These are phyloP conservation scores for Arctium minus DNA, from an alignment of 129 eudicot genomes.

Conservation along the genomic window DNA sequence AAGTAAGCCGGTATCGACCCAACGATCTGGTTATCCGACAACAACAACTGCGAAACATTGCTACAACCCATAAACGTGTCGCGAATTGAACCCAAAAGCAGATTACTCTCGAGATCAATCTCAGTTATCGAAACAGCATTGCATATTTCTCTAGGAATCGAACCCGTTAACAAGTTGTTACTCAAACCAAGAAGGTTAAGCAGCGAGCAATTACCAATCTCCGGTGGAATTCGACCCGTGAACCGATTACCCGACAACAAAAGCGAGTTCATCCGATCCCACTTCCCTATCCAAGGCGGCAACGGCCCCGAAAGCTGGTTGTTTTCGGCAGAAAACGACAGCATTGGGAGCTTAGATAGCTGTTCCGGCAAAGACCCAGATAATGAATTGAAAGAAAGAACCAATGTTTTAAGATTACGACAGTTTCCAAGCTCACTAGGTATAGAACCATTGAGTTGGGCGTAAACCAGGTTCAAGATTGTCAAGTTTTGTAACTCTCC, in stretches of 20 bases:
- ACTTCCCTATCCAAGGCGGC: constrained; percentile 60
- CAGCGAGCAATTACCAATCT: constrained; percentile 60
- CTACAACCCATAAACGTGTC: constrained; percentile 49
- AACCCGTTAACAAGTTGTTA: constrained; percentile 55
- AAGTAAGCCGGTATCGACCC: constrained; percentile 59
- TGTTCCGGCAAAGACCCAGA: constrained; percentile 56
- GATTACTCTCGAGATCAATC: constrained; percentile 55
- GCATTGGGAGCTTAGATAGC: constrained; percentile 37
- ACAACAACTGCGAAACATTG: constrained; percentile 45
- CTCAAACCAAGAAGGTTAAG: constrained; percentile 49
- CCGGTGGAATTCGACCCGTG: constrained; percentile 52
- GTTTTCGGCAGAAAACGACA: constrained; percentile 52
- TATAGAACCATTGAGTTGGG: constrained; percentile 56
- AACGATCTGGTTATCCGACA: constrained; percentile 49
- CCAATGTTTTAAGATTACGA: constrained; percentile 33
- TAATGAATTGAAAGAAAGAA: constrained; percentile 66
- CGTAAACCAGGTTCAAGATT: constrained; percentile 48
- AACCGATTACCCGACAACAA: constrained; percentile 53
- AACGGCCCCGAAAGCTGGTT: constrained; percentile 58
- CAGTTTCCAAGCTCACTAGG: constrained; percentile 58
- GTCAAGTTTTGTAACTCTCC: constrained; percentile 43
- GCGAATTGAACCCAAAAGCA: constrained; percentile 47
- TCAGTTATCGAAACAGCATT: constrained; percentile 49
- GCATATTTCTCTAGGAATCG: constrained; percentile 58
- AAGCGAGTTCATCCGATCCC: constrained; percentile 50